phyloP scores from a whole-genome alignment of 352 stramenopile species.

The Aphanomyces stellatus region DNA sequence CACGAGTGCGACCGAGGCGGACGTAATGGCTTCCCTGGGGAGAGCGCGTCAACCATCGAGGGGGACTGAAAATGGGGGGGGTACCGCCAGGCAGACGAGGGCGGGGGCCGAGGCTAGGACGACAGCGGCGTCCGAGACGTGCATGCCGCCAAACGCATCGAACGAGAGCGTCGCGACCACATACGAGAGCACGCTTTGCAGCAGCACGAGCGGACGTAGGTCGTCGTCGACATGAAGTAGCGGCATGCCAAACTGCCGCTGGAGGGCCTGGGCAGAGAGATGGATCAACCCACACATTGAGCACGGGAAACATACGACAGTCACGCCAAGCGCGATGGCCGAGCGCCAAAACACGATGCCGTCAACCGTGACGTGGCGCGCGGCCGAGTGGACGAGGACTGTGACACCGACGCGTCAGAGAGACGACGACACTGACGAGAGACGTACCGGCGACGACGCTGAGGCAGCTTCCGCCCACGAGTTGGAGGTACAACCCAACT shows the following conservation, averaged over 20 bases:
- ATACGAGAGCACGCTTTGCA: slow-evolving; percentile 41
- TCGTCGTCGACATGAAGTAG: not conserved
- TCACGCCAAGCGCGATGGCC: slow-evolving; percentile 35
- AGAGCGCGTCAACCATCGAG: not conserved
- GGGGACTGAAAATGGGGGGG: not conserved
- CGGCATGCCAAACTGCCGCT: slow-evolving; percentile 3
- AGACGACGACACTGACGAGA: not conserved
- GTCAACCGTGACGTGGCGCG: slow-evolving; percentile 32
- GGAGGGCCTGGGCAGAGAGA: not conserved
- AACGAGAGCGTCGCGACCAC: slow-evolving; percentile 49
- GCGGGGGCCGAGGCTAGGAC: slow-evolving; percentile 55
- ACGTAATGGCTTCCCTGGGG: not conserved
- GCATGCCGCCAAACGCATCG: slow-evolving; percentile 59
- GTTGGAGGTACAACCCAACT: not conserved
- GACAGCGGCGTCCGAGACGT: slow-evolving; percentile 54
- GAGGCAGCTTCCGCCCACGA: not conserved
- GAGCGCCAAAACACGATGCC: slow-evolving; percentile 54
- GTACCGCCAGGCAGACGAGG: slow-evolving; percentile 54
- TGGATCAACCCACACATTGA: not conserved
- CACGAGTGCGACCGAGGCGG: slow-evolving; percentile 30
- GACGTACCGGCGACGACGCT: not conserved
- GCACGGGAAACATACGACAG: slow-evolving; percentile 24
- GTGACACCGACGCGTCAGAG: not conserved
- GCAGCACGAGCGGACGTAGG: slow-evolving; percentile 37
- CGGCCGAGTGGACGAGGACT: slow-evolving; percentile 47